Conservation (phyloP, 768 basidiomycete genomes). For the Suillus cothurnatus region DNA sequence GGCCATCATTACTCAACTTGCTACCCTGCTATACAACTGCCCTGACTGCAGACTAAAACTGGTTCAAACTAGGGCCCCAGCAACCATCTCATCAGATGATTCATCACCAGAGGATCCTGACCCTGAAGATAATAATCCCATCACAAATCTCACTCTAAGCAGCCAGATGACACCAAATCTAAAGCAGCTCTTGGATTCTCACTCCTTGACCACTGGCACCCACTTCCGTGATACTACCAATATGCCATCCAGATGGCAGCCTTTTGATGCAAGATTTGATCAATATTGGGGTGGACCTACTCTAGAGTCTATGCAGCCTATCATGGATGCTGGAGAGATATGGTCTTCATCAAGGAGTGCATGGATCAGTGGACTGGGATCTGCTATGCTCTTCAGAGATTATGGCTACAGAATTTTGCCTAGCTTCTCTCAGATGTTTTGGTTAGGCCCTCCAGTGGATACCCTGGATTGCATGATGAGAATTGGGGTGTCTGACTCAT, state of each 20-base stretch:
- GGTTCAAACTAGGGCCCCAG: not conserved
- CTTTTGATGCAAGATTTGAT: slow-evolving; percentile 3
- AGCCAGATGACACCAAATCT: not conserved
- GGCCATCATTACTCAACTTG: not conserved
- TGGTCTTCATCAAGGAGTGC: too few relatives aligned
- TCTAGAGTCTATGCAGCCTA: too few relatives aligned
- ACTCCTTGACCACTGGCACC: not conserved
- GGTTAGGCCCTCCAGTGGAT: too few relatives aligned
- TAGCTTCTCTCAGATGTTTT: too few relatives aligned
- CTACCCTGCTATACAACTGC: not conserved
- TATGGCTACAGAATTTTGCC: too few relatives aligned
- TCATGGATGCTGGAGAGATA: too few relatives aligned
- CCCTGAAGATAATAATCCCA: not conserved
- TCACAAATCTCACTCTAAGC: not conserved
- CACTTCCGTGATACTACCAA: not conserved
- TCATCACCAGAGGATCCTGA: too few relatives aligned
- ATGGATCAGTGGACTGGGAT: too few relatives aligned
- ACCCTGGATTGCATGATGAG: too few relatives aligned
- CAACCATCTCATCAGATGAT: not conserved
- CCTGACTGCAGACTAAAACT: not conserved
- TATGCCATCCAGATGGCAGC: not conserved
- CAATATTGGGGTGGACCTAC: slow-evolving; percentile 6
- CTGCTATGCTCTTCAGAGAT: too few relatives aligned
- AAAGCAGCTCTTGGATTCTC: slow-evolving; percentile 4
- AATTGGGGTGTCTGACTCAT: too few relatives aligned